A percentile compares a stretch with the other conserved stretches of the same genome.
Evolutionary conservation across 139 green algal species (phyloP).

Genomic region (Ostreobium quekettii): DNA sequence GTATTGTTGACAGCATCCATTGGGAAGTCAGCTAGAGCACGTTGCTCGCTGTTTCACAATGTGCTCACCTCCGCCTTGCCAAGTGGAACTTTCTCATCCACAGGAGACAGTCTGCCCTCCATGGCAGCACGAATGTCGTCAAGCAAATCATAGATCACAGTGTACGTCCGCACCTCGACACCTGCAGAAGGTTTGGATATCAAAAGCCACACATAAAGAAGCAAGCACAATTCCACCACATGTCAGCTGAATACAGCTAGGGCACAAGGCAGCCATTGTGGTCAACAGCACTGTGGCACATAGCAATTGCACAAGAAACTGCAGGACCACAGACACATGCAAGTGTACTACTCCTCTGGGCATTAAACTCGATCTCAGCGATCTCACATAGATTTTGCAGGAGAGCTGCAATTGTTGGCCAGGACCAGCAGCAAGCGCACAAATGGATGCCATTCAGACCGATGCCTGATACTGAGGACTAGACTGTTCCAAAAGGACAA

Average conservation of each 20-base stretch:
- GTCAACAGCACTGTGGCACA: no score
- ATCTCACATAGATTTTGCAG: no score
- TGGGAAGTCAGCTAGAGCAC: slow-evolving; percentile 32
- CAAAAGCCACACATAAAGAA: background rate
- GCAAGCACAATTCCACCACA: background rate
- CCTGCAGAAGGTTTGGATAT: slow-evolving; percentile 1
- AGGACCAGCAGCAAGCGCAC: no score
- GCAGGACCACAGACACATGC: background rate
- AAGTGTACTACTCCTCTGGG: background rate
- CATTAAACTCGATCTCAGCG: background rate
- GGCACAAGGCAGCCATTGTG: no score
- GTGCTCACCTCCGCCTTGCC: slow-evolving; percentile 52
- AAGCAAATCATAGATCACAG: slow-evolving; percentile 90
- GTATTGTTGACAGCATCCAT: slow-evolving; percentile 9
- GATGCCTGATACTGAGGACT: no score
- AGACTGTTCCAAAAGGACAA: no score
- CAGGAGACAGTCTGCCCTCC: slow-evolving; percentile 79
- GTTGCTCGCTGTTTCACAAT: slow-evolving; percentile 64
- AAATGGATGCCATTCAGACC: no score
- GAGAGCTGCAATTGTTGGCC: background rate
- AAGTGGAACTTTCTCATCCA: slow-evolving; percentile 61
- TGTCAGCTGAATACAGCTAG: no score
- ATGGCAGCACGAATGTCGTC: slow-evolving; percentile 91
- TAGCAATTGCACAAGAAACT: background rate
- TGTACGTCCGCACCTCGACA: slow-evolving; percentile 32